Evolutionary conservation across 805 yeast species (phyloP), one percentile per base, ranked within the genome.

Genomic region (Sugiyamaella marilandica): DNA sequence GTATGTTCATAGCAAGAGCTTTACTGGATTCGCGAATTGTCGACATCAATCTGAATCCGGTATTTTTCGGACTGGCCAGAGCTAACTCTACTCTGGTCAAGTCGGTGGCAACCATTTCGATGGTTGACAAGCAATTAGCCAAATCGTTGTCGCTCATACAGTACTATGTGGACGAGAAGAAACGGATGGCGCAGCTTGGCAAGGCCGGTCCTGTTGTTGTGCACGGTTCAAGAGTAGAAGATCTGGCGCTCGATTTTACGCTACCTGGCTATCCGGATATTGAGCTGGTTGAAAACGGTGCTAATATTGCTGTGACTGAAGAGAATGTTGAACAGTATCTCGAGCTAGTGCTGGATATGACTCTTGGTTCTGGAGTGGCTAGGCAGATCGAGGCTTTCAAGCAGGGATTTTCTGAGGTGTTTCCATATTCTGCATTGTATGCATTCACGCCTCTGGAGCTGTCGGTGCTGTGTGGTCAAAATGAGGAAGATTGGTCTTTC

Each of bases 1-100:
- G 99, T 2, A 81, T 80, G 50, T 89, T 94, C 64, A 75, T 90
- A 49, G 97, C 96, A 0, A 76, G 97, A 54, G 85, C 97, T 0
- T 71, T 91, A 64, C 68, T 92, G 49, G 99, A 92, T 67, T 83
- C 87, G n/a, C 75, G 98, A 57, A 82, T 91, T 45, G 77, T 92
- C 45, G 98, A 94, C 65, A 83, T 92, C 66, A 74, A 81, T 45
- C 84, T 92, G 70, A 88, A 82, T 63, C 78, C 82, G 0, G 66
- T 81, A 2, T 88, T 92, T 63, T 85, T 92, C 64, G 76, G 78
- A 46, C 56, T 86, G 11, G 78, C 43, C 14, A 50, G 35, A 48
- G 60, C 9, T 47, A 60, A 16, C 31, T 49, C 57, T 16, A 49
- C 55, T 11, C 55, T 62, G 7, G 52, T 50, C 21, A 45, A 50